phyloP scores from a whole-genome alignment of 129 eudicot species.

The Cynara cardunculus region DNA sequence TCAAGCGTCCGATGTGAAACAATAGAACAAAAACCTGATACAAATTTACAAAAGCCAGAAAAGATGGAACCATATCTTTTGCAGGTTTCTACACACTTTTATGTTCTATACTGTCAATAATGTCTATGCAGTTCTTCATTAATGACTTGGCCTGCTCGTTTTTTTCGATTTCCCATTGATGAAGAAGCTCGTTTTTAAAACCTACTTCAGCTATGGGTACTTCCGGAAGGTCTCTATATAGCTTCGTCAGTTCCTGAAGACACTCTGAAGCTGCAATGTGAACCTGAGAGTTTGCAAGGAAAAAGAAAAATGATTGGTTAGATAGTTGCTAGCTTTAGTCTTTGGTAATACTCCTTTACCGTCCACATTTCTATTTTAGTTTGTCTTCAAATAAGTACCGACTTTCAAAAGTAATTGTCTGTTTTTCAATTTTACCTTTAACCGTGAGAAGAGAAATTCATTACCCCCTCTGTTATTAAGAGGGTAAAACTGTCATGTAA shows the following conservation, averaged over 20 bases:
- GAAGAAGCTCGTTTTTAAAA: constrained; percentile 54
- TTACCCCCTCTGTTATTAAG: neutral
- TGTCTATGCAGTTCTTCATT: constrained; percentile 64
- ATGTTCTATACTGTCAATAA: constrained; percentile 40
- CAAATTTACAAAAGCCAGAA: neutral
- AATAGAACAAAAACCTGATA: neutral
- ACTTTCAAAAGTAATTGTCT: neutral
- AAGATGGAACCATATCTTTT: neutral
- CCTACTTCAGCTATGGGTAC: constrained; percentile 29
- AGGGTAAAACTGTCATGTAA: neutral
- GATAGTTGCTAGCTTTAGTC: neutral
- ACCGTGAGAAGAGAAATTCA: neutral
- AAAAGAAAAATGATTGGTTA: neutral
- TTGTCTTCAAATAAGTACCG: neutral
- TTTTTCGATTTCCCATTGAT: constrained; percentile 62
- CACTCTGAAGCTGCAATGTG: constrained; percentile 89
- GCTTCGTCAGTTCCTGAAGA: constrained; percentile 56
- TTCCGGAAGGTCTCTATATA: constrained; percentile 33
- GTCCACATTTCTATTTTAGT: neutral
- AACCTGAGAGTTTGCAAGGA: constrained; percentile 49
- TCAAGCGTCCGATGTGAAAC: neutral
- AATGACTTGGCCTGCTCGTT: constrained; percentile 76
- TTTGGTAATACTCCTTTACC: neutral
- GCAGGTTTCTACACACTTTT: constrained; percentile 3
- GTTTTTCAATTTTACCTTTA: neutral